Base-by-base conservation (phyloP, 176 grass and related monocot genomes). In the Calamus simplicifolius region DNA sequence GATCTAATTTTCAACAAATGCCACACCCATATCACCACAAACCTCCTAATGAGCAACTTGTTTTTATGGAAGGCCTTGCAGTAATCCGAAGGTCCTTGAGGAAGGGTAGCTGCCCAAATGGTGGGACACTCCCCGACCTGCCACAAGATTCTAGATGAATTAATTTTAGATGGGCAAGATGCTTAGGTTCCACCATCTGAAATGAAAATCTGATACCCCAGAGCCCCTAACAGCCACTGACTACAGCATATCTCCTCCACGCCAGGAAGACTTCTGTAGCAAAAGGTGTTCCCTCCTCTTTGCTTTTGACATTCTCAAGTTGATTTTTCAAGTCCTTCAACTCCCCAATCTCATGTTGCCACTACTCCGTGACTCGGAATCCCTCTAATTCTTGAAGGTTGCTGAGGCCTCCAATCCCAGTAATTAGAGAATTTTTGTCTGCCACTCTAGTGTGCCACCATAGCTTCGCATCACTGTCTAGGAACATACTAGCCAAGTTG, bases 341-440 rank as follows among this genome's bases (percentile, higher is more conserved):
- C 69, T 30, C 58, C 10, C 31, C 31, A 38, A 38, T 38, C 31
- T 12, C 31, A 38, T 2, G 31, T 38, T 8, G 31, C 18, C 2
- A 56, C 18, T 51, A 19, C 3, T 69, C 51, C 51, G 8, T 55
- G 49, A 71, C 65, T 4, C 4, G 51, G 18, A 81, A 81, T 27
- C 19, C 23, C 16, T 25, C 25, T 27, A 81, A 58, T 55, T 81
- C 63, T 38, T 75, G 78, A 35, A 81, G 64, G 8, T 23, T 53
- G 13, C 29, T 56, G 21, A 82, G 49, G 18, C 60, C 71, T 21
- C 60, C 56, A 29, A 82, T 70, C 15, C 48, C 28, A 30, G 61
- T 10, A 61, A 76, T 66, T 23, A 25, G 38, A 58, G 71, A 57
- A 72, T 69, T 62, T 27, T 21, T 55, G 3, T 51, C 28, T 12